Evolutionary conservation across 495 filamentous ascomycete genomes (phyloP).

Genomic region (Penicillium paxilli): DNA sequence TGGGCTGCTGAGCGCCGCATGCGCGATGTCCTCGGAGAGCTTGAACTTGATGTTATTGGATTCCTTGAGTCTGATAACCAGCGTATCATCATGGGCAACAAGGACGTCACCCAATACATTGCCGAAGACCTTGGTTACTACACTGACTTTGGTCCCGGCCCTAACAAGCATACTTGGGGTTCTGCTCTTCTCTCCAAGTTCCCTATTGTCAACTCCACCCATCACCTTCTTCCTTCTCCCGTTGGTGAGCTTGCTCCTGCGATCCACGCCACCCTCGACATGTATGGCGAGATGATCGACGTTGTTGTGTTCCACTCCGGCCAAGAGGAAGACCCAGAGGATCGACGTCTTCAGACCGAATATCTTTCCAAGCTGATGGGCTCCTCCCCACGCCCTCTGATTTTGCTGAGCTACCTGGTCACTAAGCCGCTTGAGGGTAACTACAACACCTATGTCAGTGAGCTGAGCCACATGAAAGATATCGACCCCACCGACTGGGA

Average conservation of each 20-base stretch:
- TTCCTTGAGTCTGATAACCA: conserved; percentile 93
- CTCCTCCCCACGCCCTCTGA: conserved; percentile 71
- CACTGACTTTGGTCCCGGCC: conserved; percentile 94
- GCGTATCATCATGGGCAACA: conserved; percentile 99
- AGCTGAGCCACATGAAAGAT: conserved; percentile 87
- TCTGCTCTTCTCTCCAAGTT: conserved; percentile 92
- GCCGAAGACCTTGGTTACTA: conserved; percentile 98
- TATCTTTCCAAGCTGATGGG: conserved; percentile 91
- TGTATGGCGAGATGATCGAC: conserved; percentile 87
- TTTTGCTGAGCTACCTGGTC: conserved; percentile 90
- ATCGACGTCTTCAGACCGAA: conserved; percentile 82
- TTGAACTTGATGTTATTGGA: conserved; percentile 93
- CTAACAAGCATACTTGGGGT: conserved; percentile 99
- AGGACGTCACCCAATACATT: conserved; percentile 92
- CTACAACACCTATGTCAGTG: conserved; percentile 94
- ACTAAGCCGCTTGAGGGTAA: conserved; percentile 89
- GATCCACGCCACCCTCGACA: conserved; percentile 91
- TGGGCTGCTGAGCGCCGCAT: conserved; percentile 95
- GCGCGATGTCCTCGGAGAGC: conserved; percentile 85
- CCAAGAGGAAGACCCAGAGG: conserved; percentile 95
- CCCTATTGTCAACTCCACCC: conserved; percentile 94
- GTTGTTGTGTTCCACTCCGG: conserved; percentile 99
- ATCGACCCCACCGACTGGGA: conserved; percentile 95
- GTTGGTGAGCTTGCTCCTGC: conserved; percentile 95
- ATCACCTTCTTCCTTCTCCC: conserved; percentile 90